Evolutionary conservation across 2,329 filamentous ascomycete species (phyloP).

Genomic region (Aspergillus aculeatinus): DNA sequence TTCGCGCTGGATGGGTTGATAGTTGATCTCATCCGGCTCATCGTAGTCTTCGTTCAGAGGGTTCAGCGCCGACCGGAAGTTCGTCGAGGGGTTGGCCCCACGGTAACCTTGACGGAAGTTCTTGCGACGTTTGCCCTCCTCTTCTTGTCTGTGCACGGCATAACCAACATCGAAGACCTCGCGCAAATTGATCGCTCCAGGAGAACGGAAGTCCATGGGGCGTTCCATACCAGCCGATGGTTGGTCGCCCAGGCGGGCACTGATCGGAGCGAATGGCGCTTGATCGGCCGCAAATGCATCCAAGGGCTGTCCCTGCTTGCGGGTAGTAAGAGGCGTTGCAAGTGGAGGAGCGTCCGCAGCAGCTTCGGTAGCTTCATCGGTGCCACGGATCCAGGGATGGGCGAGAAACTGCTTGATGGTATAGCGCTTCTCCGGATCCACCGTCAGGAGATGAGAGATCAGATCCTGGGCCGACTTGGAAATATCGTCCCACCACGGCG

Average conservation of each 20-base stretch:
- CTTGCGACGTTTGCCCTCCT: conserved; percentile 88
- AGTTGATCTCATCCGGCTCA: conserved; percentile 53
- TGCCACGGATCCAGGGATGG: conserved; percentile 88
- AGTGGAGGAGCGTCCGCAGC: conserved; percentile 69
- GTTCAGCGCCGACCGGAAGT: conserved; percentile 63
- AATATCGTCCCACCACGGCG: conserved; percentile 99
- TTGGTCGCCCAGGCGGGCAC: conserved; percentile 57
- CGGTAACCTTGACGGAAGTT: conserved; percentile 72
- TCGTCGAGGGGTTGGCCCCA: conserved; percentile 53
- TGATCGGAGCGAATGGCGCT: conserved; percentile 47
- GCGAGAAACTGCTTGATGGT: conserved; percentile 87
- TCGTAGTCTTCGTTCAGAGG: conserved; percentile 64
- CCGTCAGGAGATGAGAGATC: conserved; percentile 87
- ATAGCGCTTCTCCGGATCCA: conserved; percentile 92
- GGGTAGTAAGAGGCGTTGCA: conserved; percentile 61
- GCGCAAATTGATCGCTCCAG: conserved; percentile 88
- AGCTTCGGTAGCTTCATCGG: conserved; percentile 65
- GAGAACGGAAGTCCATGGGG: conserved; percentile 89
- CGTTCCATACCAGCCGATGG: conserved; percentile 58
- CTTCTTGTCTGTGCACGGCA: conserved; percentile 92
- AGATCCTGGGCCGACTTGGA: conserved; percentile 92
- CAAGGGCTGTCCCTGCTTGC: conserved; percentile 55
- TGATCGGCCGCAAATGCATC: conserved; percentile 48
- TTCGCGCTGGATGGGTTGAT: conserved; percentile 16
- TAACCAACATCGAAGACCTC: conserved; percentile 99